phyloP scores from a whole-genome alignment of 805 yeast species.

The Myxozyma neglecta region DNA sequence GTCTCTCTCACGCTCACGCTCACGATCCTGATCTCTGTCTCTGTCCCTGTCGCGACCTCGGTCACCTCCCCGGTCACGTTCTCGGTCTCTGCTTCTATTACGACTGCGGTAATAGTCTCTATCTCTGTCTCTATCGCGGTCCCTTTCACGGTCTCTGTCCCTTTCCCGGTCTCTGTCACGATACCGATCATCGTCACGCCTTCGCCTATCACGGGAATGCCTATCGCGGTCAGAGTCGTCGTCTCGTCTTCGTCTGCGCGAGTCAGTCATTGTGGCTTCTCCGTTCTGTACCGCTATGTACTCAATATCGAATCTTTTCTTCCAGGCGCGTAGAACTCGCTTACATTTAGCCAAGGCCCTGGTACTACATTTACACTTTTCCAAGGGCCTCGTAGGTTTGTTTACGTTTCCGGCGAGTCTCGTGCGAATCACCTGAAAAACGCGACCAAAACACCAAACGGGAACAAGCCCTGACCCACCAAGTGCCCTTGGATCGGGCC shows the following conservation, averaged over 20 bases:
- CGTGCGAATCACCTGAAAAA: background rate
- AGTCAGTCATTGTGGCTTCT: background rate
- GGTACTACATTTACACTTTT: background rate
- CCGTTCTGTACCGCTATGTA: background rate
- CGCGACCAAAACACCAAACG: too few species aligned
- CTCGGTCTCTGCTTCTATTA: background rate
- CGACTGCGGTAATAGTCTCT: conserved; percentile 12
- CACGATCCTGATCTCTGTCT: background rate
- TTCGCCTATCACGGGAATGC: background rate
- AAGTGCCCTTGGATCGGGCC: too few species aligned
- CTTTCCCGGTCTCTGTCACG: conserved; percentile 9
- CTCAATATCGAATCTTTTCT: background rate
- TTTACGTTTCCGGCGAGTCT: background rate
- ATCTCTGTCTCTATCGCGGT: conserved; percentile 10
- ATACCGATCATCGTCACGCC: background rate
- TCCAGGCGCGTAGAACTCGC: background rate
- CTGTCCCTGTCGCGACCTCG: conserved; percentile 2
- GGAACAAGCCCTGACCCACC: background rate
- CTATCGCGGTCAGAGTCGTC: conserved; percentile 20
- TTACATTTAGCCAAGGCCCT: background rate
- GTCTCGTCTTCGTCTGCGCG: conserved; percentile 8
- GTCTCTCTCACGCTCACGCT: conserved; percentile 22
- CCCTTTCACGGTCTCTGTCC: conserved; percentile 16
- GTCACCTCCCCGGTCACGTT: conserved; percentile 7
- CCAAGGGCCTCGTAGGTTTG: background rate